These are phyloP conservation scores for Suillus spraguei DNA, from an alignment of 768 basidiomycete species.

Conservation along the genomic window DNA sequence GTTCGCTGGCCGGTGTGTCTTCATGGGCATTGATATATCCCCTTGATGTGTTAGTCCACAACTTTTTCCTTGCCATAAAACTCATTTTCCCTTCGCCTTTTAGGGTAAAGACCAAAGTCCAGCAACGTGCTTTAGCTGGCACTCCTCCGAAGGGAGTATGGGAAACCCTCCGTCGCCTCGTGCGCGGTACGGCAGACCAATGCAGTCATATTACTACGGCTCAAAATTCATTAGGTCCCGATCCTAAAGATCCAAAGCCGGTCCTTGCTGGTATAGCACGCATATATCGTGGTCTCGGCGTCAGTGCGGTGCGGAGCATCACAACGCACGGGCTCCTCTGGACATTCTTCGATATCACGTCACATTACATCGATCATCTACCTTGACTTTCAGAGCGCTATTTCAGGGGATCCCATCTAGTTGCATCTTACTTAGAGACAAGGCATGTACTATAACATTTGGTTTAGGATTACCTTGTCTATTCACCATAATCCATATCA, in stretches of 20 bases:
- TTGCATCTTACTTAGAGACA: slow-evolving; percentile 20
- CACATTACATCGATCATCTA: slow-evolving; percentile 70
- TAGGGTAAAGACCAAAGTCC: slow-evolving; percentile 94
- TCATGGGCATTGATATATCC: slow-evolving; percentile 94
- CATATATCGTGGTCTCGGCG: slow-evolving; percentile 92
- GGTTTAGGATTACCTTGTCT: slow-evolving; percentile 12
- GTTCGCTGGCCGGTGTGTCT: slow-evolving; percentile 86
- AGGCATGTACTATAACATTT: slow-evolving; percentile 29
- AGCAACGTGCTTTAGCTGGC: slow-evolving; percentile 87
- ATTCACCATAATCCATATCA: slow-evolving; percentile 12
- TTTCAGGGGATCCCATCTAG: not conserved
- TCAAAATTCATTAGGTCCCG: slow-evolving; percentile 56
- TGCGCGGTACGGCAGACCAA: slow-evolving; percentile 60
- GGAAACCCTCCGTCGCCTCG: slow-evolving; percentile 76
- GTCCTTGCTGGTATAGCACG: slow-evolving; percentile 76
- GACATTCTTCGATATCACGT: slow-evolving; percentile 88
- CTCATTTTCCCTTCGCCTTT: slow-evolving; percentile 11
- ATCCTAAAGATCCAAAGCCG: slow-evolving; percentile 76
- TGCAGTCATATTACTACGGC: not conserved
- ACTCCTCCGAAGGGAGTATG: slow-evolving; percentile 68
- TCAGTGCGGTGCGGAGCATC: slow-evolving; percentile 89
- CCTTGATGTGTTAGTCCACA: slow-evolving; percentile 75
- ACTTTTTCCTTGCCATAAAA: not conserved
- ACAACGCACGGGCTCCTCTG: slow-evolving; percentile 93
- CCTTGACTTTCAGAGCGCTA: slow-evolving; percentile 31